Base-by-base conservation (phyloP, 306 rosid genomes). In the Vigna radiata region DNA sequence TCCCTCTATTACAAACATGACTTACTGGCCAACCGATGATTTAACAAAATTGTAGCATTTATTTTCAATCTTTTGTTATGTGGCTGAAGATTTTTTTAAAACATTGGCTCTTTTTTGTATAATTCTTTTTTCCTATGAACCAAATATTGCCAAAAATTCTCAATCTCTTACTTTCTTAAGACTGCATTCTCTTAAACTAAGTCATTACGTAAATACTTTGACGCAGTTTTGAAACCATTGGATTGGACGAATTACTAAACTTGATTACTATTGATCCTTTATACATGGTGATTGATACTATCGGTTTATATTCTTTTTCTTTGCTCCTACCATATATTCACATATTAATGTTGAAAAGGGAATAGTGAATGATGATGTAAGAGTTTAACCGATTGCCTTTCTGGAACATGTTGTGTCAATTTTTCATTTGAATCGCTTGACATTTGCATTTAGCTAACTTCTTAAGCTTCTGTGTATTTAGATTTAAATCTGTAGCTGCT, bases 41-140 rank as follows among this genome's bases (percentile, higher is more conserved):
- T 29, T 72, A 52, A 50, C 71, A n/a, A 36, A 69, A 63, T 59
- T 83, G 19, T 43, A 17, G 77, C 43, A 48, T 55, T 25, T 76
- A 49, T 25, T 39, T 29, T 29, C 31, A 29, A 41, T 52, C 69
- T 41, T 69, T 18, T 13, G 18, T 25, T 18, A 2, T 59, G 56
- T 18, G 47, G 50, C 10, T 25, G 64, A 56, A 59, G 47, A 18
- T 80, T 79, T 43, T 48, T 71, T 48, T 65, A 33, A 65, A 76
- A 12, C 41, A 37, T 37, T 37, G 7, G 0, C 4, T 29, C 5
- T 29, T 29, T 29, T 0, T 3, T 29, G 33, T 3, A 29, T 29
- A 2, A 29, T 29, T 29, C 33, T 29, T 29, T 29, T 29, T 29
- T 29, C 3, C 33, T 25, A 48, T 14, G 63, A 36, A 62, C 25